Evolutionary conservation across 176 grass and related monocot genomes (phyloP), one percentile per base, ranked within the genome.

Genomic region (Hsuehochloa calcarea): DNA sequence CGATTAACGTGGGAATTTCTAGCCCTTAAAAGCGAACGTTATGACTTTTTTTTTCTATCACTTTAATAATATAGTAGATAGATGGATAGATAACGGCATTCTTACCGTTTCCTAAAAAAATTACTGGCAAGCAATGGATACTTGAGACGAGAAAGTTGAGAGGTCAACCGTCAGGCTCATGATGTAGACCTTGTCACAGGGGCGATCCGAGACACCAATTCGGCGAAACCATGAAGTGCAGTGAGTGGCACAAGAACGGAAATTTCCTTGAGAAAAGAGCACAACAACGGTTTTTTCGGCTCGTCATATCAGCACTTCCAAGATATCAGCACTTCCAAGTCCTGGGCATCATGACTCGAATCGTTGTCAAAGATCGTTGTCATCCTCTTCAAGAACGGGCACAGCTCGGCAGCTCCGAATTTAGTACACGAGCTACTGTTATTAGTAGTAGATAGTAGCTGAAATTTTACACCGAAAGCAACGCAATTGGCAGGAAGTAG

Each of bases 271-370:
- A 0, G 76, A 11, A 50, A 89, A 72, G n/a, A 17, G 69, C 69
- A 75, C 20, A 31, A 34, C 10, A 81, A 75, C 70, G 10, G 77
- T 63, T 64, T 85, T 86, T 86, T 62, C 83, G 44, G 83, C 78
- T 55, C 17, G 52, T 69, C 68, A 26, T 86, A 31, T 54, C 44
- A 11, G 77, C 63, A 46, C 52, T 39, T 46, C 38, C 19, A 6
- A 59, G 19, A 26, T 86, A 31, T 54, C 44, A 11, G 77, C 63
- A 46, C 52, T 39, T 46, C 38, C 19, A 6, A 59, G 19, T 31
- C n/a, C 34, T 45, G 6, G 44, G 13, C 9, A 43, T 61, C 49
- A 72, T 78, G 87, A n/a, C 80, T 22, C 23, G 71, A n/a, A 72
- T 56, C 78, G 37, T 60, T 82, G 78, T 86, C 83, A 72, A 25